phyloP scores from a whole-genome alignment of 441 rosid genomes.

The Pelargonium cotyledonis region DNA sequence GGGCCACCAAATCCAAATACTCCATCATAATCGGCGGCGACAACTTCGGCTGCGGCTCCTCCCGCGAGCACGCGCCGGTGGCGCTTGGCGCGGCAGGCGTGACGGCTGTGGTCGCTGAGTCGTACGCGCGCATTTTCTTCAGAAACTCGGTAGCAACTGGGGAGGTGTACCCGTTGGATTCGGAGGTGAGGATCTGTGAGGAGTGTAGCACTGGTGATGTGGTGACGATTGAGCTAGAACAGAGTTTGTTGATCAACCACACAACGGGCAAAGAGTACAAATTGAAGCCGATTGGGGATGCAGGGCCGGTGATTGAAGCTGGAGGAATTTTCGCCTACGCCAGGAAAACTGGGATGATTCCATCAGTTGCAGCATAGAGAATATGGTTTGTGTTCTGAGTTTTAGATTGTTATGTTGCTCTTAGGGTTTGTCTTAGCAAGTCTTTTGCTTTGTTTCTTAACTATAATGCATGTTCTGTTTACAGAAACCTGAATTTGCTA shows the following conservation, averaged over 20 bases:
- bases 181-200: constrained; percentile 71
- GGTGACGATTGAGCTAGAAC: constrained; percentile 56
- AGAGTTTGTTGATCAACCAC: constrained; percentile 67
- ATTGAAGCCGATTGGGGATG: constrained; percentile 79
- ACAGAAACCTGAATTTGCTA: too few species aligned
- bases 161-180: constrained; percentile 73
- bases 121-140: constrained; percentile 83
- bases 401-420: too few species aligned
- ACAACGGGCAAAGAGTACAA: constrained; percentile 72
- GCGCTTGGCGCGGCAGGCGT: constrained; percentile 81
- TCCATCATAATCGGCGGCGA: constrained; percentile 59
- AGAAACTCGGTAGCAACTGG: constrained; percentile 85
- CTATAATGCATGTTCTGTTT: too few species aligned
- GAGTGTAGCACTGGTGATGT: constrained; percentile 77
- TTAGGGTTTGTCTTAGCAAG: too few species aligned
- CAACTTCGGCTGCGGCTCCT: constrained; percentile 87
- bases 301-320: constrained; percentile 84
- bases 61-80: constrained; percentile 90
- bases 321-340: constrained; percentile 96
- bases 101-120: constrained; percentile 61
- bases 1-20: constrained; percentile 50
- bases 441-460: too few species aligned
- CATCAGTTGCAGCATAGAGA: constrained; percentile 18
- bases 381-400: too few species aligned
- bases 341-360: constrained; percentile 74